These are phyloP conservation scores for Trypanosoma brucei DNA, from an alignment of 208 protist species.

Conservation along the genomic window DNA sequence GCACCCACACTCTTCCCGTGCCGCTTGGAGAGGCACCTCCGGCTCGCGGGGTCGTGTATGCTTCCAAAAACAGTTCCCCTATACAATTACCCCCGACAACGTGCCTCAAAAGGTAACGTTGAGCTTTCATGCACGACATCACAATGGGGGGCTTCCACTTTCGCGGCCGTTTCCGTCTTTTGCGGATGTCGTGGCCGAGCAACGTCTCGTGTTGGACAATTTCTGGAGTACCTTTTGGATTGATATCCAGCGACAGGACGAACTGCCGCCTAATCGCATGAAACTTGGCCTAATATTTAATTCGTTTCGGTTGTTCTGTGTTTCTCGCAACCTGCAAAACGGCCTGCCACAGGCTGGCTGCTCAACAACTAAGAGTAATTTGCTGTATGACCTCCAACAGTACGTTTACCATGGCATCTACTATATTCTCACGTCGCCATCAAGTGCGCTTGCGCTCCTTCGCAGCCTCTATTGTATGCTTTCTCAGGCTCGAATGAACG, in stretches of 20 bases:
- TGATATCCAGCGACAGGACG: slow-evolving; percentile 76
- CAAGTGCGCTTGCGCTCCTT: slow-evolving; percentile 52
- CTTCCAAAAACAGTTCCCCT: slow-evolving; percentile 68
- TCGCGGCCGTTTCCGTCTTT: slow-evolving; percentile 31
- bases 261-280: slow-evolving; percentile 66
- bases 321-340: slow-evolving; percentile 62
- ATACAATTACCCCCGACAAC: slow-evolving; percentile 34
- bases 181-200: slow-evolving; percentile 39
- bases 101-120: slow-evolving; percentile 54
- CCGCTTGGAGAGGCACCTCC: background rate
- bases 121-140: slow-evolving; percentile 59
- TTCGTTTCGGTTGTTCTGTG: slow-evolving; percentile 68
- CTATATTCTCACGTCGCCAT: slow-evolving; percentile 73
- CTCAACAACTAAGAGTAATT: slow-evolving; percentile 50
- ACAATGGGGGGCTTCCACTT: slow-evolving; percentile 13
- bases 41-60: slow-evolving; percentile 20
- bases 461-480: slow-evolving; percentile 69
- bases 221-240: slow-evolving; percentile 74
- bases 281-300: slow-evolving; percentile 72
- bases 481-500: slow-evolving; percentile 67
- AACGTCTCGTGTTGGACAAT: slow-evolving; percentile 33
- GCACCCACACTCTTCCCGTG: background rate
- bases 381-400: slow-evolving; percentile 71
- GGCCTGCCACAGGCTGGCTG: slow-evolving; percentile 64
- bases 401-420: slow-evolving; percentile 86